Evolutionary conservation across 495 filamentous ascomycete species (phyloP), one percentile per base, ranked within the genome.

Genomic region (Aspergillus steynii): DNA sequence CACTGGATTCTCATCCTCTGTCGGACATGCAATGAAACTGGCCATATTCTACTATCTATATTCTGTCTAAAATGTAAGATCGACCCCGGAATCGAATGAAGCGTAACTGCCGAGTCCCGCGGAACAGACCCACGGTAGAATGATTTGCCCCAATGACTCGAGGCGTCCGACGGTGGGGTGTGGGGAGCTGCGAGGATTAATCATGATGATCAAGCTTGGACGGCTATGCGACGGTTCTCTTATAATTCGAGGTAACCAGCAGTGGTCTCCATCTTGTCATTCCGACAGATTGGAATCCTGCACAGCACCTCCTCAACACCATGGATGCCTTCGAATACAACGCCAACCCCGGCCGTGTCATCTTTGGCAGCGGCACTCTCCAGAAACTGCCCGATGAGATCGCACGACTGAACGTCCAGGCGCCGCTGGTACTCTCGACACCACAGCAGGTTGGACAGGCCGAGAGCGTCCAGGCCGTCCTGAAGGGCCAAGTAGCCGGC

Each of bases 271-370:
- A 1, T 20, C 29, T 53, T 32, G 7, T 34, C 51, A 12, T 53
- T 20, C 27, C 51, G 9, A 14, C 46, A 25, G 20, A 50, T 50
- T 50, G 37, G 12, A 42, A 34, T 34, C 5, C 31, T 42, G 37
- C 37, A 42, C 2, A 5, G 31, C 10, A 42, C 37, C 12, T 42
- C 28, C 50, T 53, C 5, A 29, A 14, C 69, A 73, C 55, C 55
- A 86, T 88, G 86, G 79, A 88, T 32, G 72, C 78, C 26, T 88
- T 88, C 68, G 85, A 84, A 61, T 88, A 88, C 74, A 85, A 79
- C 55, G 64, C 81, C 29, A 84, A 82, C 67, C 83, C 85, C 20
- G 78, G 79, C 59, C 82, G 86, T 4, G 80, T 88, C 57, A 73
- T 88, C 66, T 90, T 88, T 63, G 86, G 86, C 67, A 82, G 77